phyloP scores from a whole-genome alignment of 495 filamentous ascomycete genomes.

The Extremus antarcticus region DNA sequence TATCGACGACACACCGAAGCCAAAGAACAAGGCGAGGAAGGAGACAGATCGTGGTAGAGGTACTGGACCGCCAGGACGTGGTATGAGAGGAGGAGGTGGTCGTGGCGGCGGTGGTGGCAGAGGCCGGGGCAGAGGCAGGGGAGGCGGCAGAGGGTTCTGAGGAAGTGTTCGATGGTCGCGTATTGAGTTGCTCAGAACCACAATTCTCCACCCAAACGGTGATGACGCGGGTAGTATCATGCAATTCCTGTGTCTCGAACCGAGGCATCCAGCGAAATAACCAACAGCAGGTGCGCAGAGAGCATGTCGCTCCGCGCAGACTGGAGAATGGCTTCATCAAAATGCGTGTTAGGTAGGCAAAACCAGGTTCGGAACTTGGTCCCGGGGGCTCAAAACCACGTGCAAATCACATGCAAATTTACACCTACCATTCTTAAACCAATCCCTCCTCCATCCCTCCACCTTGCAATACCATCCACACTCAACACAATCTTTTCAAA shows the following conservation, averaged over 20 bases:
- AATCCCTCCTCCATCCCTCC: not conserved
- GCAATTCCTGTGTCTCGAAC: too few relatives aligned
- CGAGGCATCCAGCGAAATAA: too few relatives aligned
- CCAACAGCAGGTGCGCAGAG: too few relatives aligned
- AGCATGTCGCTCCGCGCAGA: too few relatives aligned
- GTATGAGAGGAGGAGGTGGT: constrained; percentile 14
- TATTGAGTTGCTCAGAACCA: too few relatives aligned
- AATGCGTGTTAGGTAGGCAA: too few relatives aligned
- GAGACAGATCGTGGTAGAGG: constrained; percentile 51
- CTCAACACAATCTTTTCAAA: not conserved
- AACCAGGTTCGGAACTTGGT: too few relatives aligned
- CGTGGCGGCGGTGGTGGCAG: constrained; percentile 14
- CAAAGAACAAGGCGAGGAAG: constrained; percentile 98
- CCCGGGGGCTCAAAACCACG: too few relatives aligned
- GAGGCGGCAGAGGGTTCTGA: constrained; percentile 21
- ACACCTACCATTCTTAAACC: not conserved
- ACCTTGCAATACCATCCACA: not conserved
- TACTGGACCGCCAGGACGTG: constrained; percentile 5
- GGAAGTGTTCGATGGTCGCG: not conserved
- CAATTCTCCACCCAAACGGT: too few relatives aligned
- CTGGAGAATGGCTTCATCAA: too few relatives aligned
- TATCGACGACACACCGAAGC: constrained; percentile 92
- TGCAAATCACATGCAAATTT: too few relatives aligned
- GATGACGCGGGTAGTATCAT: too few relatives aligned
- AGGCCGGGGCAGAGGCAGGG: constrained; percentile 15